Evolutionary conservation across 192 early-diverging fungal species (phyloP), one percentile per base, ranked within the genome.

Genomic region (Pilobolus umbonatus): DNA sequence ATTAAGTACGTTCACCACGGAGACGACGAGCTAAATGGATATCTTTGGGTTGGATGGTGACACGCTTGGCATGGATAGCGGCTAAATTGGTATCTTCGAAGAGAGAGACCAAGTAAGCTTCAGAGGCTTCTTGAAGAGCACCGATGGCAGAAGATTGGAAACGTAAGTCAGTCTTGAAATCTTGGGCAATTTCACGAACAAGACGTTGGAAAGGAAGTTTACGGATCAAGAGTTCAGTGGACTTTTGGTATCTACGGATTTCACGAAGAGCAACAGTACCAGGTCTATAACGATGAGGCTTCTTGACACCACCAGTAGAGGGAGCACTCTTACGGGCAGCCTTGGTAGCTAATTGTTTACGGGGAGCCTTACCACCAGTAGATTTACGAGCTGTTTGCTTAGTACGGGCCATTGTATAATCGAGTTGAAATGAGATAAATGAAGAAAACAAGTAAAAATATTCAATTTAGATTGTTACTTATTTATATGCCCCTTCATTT

Each of bases 21-120:
- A 98, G 92, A 80, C 95, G 88, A 59, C 92, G 88, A 58, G 95
- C 95, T 64, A 98, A 84, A 81, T 98, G 96, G 72, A 98, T 91
- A 79, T 99, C 97, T 88, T 97, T 97, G 72, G 95, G 96, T 80
- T 98, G 95, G 79, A 99, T 99, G 72, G 97, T 99, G 67, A 99
- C 97, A 80, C 97, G 89, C 88, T 96, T 96, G 76, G 93, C 97
- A 78, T 98, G 96, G 84, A 71, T 65, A 64, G 95, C 96, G 43
- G 95, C 95, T 77, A 99, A 82, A 79, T 99, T 99, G 75, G 95
- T 98, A 78, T 98, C 95, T 78, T 96, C 97, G 52, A 94, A 94
- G 38, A 93, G 80, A 11, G 80, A 76, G 52, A 92, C 93, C 30
- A 95, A 80, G 74, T 93, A 95, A 22, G 93, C 89, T 80, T 99